Percentiles rank a stretch among this genome's conserved stretches.
These are phyloP conservation scores for Taxillus chinensis DNA, from an alignment of 164 flowering plant genomes.

Conservation along the genomic window DNA sequence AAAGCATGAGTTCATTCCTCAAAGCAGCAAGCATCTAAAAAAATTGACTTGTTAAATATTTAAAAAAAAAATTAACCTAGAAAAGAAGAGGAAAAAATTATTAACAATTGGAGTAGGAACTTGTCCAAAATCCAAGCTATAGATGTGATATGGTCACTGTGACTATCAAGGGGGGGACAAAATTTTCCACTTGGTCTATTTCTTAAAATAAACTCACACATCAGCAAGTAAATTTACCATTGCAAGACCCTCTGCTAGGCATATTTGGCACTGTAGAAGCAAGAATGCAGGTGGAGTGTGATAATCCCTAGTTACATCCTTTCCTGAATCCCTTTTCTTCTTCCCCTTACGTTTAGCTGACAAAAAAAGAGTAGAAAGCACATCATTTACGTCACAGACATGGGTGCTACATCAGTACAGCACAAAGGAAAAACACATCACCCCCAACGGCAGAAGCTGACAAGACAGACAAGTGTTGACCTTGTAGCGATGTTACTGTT, in stretches of 20 bases:
- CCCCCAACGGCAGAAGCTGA: too few relatives aligned
- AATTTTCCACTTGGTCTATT: neutral
- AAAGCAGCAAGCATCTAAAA: slow-evolving; percentile 92
- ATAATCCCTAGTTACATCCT: slow-evolving; percentile 44
- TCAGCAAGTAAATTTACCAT: slow-evolving; percentile 39
- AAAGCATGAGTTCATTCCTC: slow-evolving; percentile 46
- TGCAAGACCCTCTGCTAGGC: slow-evolving; percentile 80
- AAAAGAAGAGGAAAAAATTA: neutral
- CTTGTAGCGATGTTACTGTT: too few relatives aligned
- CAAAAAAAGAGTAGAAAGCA: neutral
- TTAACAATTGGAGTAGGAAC: too few relatives aligned
- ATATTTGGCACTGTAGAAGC: slow-evolving; percentile 73
- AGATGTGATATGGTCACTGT: too few relatives aligned
- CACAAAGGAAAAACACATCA: too few relatives aligned
- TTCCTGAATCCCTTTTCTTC: slow-evolving; percentile 60
- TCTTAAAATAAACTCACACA: neutral
- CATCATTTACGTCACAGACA: neutral
- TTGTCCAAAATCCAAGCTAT: too few relatives aligned
- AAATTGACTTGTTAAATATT: neutral
- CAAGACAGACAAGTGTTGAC: too few relatives aligned
- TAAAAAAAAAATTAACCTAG: neutral
- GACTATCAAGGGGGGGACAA: neutral
- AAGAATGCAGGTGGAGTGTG: slow-evolving; percentile 47
- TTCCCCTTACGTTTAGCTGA: slow-evolving; percentile 74
- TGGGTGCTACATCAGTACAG: too few relatives aligned